Evolutionary conservation across 2,329 filamentous ascomycete species (phyloP).

Genomic region (Ascochyta pisi): DNA sequence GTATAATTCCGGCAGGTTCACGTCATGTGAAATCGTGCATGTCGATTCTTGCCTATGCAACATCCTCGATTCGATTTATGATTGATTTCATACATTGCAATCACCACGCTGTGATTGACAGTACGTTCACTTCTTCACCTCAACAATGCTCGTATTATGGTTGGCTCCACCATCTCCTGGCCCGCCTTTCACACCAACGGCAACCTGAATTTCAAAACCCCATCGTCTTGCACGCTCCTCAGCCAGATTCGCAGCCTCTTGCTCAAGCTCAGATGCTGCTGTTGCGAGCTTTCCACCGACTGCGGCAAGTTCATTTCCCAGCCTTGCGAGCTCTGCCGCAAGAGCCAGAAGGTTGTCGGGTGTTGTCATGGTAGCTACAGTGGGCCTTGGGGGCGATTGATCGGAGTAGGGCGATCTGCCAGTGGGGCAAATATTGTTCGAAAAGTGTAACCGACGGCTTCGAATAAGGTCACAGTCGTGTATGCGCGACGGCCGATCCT

Average conservation of each 20-base stretch:
- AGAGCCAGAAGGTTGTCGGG: slow-evolving; percentile 32
- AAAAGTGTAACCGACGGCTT: not conserved
- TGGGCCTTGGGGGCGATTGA: too few relatives aligned
- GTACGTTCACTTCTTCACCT: slow-evolving; percentile 16
- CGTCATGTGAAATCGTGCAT: too few relatives aligned
- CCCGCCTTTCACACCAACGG: slow-evolving; percentile 19
- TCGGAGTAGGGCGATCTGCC: too few relatives aligned
- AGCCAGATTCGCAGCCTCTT: slow-evolving; percentile 35
- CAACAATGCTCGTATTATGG: slow-evolving; percentile 12
- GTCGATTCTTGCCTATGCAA: too few relatives aligned
- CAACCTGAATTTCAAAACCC: slow-evolving; percentile 34
- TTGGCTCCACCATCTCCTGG: slow-evolving; percentile 10
- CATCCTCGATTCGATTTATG: too few relatives aligned
- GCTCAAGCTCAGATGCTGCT: slow-evolving; percentile 25
- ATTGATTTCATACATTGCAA: not conserved
- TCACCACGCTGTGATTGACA: too few relatives aligned
- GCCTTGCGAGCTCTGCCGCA: slow-evolving; percentile 26
- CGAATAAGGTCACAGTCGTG: not conserved
- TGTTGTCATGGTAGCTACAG: slow-evolving; percentile 21
- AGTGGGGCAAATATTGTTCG: too few relatives aligned
- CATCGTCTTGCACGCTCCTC: slow-evolving; percentile 29
- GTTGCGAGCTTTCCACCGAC: slow-evolving; percentile 24
- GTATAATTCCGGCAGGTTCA: too few relatives aligned
- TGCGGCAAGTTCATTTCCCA: slow-evolving; percentile 21
- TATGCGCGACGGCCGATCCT: not conserved